A percentile compares a stretch with the other conserved stretches of the same genome.
Conservation (phyloP, 345 rosid genomes). For the Aurinia saxatilis region DNA sequence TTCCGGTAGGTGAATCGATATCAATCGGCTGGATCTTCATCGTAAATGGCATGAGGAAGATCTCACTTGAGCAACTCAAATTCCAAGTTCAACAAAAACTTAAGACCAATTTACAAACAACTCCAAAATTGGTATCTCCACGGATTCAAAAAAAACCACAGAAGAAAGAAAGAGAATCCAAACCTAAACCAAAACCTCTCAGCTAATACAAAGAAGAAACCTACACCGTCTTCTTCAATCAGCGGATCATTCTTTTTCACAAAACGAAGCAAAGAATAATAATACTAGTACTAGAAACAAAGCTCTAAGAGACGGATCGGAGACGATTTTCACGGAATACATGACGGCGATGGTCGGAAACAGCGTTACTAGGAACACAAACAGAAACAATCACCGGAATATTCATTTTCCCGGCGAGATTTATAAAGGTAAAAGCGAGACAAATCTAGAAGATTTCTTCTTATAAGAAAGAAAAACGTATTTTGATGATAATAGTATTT, state of each 20-base stretch:
- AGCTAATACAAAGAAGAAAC: conserved; percentile 21
- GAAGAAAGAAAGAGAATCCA: conserved; percentile 17
- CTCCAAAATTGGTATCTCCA: conserved; percentile 3
- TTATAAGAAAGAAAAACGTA: too few relatives aligned
- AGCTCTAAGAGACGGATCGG: conserved; percentile 6
- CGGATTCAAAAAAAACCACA: background rate
- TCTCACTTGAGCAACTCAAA: too few relatives aligned
- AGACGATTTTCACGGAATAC: conserved; percentile 53
- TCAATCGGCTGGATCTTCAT: conserved; percentile 77
- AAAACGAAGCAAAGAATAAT: conserved; percentile 33
- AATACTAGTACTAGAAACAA: background rate
- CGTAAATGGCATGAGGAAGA: conserved; percentile 31
- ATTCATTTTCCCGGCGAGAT: conserved; percentile 49
- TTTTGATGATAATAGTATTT: too few relatives aligned
- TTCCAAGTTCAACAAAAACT: too few relatives aligned
- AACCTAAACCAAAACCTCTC: conserved; percentile 29
- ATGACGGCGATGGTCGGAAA: conserved; percentile 63
- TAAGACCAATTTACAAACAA: conserved; percentile 21
- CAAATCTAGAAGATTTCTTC: too few relatives aligned
- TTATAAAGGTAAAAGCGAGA: too few relatives aligned
- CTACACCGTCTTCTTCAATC: conserved; percentile 19
- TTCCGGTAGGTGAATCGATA: conserved; percentile 28
- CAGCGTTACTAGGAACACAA: conserved; percentile 35
- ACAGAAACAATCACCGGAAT: conserved; percentile 27
- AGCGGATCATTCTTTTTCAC: conserved; percentile 25